These are phyloP conservation scores for Zygoascus flipseniorum DNA, from an alignment of 805 yeast species.

Conservation along the genomic window DNA sequence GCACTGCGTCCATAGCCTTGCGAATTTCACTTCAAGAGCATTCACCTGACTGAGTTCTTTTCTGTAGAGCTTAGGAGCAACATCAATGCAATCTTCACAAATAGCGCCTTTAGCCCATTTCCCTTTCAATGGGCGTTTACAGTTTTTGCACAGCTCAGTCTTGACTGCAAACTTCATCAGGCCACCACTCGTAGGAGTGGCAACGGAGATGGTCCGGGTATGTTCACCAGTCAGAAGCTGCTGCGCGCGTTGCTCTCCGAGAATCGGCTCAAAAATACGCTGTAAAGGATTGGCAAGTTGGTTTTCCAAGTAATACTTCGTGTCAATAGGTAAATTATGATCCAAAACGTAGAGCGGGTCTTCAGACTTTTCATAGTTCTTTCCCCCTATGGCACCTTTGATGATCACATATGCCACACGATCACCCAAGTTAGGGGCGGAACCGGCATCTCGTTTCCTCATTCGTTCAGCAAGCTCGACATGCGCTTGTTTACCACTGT, in stretches of 20 bases:
- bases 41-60: constrained; percentile 73
- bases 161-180: constrained; percentile 86
- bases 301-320: constrained; percentile 86
- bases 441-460: constrained; percentile 94
- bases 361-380: constrained; percentile 91
- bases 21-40: constrained; percentile 69
- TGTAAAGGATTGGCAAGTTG: constrained; percentile 87
- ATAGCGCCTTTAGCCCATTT: constrained; percentile 55
- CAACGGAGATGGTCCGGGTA: constrained; percentile 60
- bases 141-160: constrained; percentile 79
- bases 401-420: constrained; percentile 96
- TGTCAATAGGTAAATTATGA: constrained; percentile 86
- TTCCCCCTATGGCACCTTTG: constrained; percentile 66
- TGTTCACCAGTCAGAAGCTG: constrained; percentile 76
- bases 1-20: constrained; percentile 95
- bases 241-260: constrained; percentile 77
- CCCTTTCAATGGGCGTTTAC: constrained; percentile 67
- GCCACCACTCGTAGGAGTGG: constrained; percentile 77
- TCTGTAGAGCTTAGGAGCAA: constrained; percentile 74
- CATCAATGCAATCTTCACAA: constrained; percentile 67
- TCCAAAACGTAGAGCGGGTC: constrained; percentile 93
- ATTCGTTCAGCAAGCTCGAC: constrained; percentile 93
- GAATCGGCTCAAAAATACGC: constrained; percentile 89
- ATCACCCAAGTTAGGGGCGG: constrained; percentile 95
- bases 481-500: constrained; percentile 95